phyloP scores from a whole-genome alignment of 352 stramenopile species.

The Phytophthora vignae region DNA sequence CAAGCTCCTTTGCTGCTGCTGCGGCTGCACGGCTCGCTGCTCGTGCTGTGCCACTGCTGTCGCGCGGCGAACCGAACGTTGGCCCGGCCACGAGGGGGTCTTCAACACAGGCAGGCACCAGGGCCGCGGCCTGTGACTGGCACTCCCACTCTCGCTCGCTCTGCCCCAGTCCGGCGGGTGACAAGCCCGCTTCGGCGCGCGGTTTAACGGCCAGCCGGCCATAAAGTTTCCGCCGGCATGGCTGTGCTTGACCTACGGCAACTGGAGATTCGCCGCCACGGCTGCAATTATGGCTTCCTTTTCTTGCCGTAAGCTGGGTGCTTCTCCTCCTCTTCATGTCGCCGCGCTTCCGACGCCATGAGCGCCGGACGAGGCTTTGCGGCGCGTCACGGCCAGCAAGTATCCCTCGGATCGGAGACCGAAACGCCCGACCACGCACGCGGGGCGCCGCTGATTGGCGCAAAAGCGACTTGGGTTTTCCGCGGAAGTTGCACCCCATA shows the following conservation, averaged over 20 bases:
- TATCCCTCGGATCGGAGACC: constrained; percentile 7
- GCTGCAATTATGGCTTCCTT: neutral
- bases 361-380: constrained; percentile 17
- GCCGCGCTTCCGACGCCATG: constrained; percentile 7
- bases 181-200: constrained; percentile 18
- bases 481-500: constrained; percentile 30
- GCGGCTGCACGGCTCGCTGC: neutral
- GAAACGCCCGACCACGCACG: constrained; percentile 22
- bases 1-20: neutral
- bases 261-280: constrained; percentile 28
- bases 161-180: constrained; percentile 15
- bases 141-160: constrained; percentile 26
- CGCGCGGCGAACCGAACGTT: constrained; percentile 8
- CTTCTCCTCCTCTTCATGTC: constrained; percentile 16
- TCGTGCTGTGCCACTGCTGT: constrained; percentile 15
- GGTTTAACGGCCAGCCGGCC: neutral
- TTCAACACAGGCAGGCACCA: constrained; percentile 17
- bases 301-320: constrained; percentile 1
- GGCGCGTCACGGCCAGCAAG: neutral
- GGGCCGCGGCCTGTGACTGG: constrained; percentile 2
- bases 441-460: constrained; percentile 12
- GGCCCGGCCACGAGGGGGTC: constrained; percentile 11
- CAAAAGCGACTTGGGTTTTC: constrained; percentile 12
- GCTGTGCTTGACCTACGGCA: constrained; percentile 6
- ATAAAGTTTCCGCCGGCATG: neutral